Conservation (phyloP, 495 filamentous ascomycete species). For the Talaromyces liani region DNA sequence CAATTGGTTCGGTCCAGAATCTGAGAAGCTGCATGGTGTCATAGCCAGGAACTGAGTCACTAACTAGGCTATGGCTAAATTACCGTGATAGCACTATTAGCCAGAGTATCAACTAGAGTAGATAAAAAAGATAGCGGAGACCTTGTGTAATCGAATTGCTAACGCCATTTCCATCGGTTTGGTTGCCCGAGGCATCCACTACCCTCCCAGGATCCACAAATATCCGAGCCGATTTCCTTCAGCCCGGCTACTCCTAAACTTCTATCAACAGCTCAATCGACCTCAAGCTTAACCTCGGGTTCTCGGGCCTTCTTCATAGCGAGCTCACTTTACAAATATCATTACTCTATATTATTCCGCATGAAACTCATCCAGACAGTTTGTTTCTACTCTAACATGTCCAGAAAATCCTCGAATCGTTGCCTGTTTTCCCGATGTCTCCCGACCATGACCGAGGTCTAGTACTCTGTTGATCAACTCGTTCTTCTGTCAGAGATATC, state of each 20-base stretch:
- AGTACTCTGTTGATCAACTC: not conserved
- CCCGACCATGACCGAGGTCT: not conserved
- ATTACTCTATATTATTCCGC: not conserved
- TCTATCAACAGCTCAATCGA: not conserved
- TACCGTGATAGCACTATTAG: not conserved
- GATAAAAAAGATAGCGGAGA: not conserved
- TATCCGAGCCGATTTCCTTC: not conserved
- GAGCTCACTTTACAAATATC: not conserved
- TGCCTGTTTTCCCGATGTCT: not conserved
- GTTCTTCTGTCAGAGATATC: not conserved
- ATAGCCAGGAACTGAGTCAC: not conserved
- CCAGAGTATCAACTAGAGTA: not conserved
- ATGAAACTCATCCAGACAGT: not conserved
- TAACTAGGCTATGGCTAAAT: not conserved
- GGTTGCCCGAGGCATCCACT: constrained; percentile 2
- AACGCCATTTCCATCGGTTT: not conserved
- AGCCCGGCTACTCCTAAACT: not conserved
- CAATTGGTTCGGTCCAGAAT: not conserved
- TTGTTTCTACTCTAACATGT: not conserved
- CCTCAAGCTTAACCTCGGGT: constrained; percentile 1
- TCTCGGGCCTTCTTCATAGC: not conserved
- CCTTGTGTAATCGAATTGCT: constrained; percentile 5
- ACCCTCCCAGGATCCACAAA: constrained; percentile 1
- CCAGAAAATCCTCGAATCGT: not conserved
- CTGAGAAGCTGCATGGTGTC: not conserved